phyloP scores from a whole-genome alignment of 352 stramenopile genomes.

The Globisporangium abappressorium region DNA sequence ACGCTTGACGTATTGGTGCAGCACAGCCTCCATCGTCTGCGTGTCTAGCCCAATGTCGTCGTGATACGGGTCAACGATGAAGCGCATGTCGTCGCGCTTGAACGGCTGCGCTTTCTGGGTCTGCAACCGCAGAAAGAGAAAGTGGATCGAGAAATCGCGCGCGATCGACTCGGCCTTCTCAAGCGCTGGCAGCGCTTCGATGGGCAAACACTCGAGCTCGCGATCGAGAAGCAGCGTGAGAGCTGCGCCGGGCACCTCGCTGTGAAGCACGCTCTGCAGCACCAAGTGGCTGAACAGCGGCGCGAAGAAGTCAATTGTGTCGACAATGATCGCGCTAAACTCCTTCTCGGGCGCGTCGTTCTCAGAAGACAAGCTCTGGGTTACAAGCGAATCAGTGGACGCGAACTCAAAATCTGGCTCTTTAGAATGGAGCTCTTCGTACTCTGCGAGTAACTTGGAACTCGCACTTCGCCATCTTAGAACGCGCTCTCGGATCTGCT shows the following conservation, averaged over 20 bases:
- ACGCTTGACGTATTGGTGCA: slow-evolving; percentile 42
- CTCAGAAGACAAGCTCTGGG: slow-evolving; percentile 2
- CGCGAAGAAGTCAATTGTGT: slow-evolving; percentile 41
- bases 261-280: slow-evolving; percentile 36
- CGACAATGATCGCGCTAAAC: slow-evolving; percentile 45
- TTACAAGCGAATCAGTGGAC: slow-evolving; percentile 10
- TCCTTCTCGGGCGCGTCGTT: slow-evolving; percentile 50
- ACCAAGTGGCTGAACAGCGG: slow-evolving; percentile 54
- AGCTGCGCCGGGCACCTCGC: slow-evolving; percentile 38
- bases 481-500: slow-evolving; percentile 30
- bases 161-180: slow-evolving; percentile 48
- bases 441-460: slow-evolving; percentile 33
- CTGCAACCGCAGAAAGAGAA: slow-evolving; percentile 50
- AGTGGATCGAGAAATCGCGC: slow-evolving; percentile 72
- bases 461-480: slow-evolving; percentile 34
- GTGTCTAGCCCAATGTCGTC: slow-evolving; percentile 45
- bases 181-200: slow-evolving; percentile 48
- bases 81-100: slow-evolving; percentile 55
- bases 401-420: slow-evolving; percentile 45
- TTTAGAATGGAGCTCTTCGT: slow-evolving; percentile 34
- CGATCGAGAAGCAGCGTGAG: slow-evolving; percentile 57
- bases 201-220: slow-evolving; percentile 42
- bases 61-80: slow-evolving; percentile 57
- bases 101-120: slow-evolving; percentile 51
- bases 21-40: slow-evolving; percentile 40